Evolutionary conservation across 495 filamentous ascomycete genomes (phyloP).

Genomic region (Penicillium canescens): DNA sequence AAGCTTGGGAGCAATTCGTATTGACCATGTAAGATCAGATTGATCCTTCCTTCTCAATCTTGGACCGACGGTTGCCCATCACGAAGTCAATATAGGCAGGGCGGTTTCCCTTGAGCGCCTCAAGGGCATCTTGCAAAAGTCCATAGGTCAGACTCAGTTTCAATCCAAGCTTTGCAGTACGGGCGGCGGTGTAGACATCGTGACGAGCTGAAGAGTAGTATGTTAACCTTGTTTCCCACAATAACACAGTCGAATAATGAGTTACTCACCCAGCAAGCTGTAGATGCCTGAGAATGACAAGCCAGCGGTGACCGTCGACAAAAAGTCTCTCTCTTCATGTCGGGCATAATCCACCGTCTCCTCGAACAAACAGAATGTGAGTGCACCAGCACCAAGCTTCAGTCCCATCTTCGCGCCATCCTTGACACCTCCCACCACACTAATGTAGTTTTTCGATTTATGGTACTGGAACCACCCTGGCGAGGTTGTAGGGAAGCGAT

Average conservation of each 20-base stretch:
- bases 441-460: constrained; percentile 92
- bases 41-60: constrained; percentile 9
- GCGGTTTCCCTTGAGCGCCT: constrained; percentile 62
- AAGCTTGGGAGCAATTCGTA: not conserved
- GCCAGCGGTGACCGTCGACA: constrained; percentile 77
- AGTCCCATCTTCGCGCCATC: constrained; percentile 76
- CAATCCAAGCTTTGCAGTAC: constrained; percentile 78
- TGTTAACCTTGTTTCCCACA: constrained; percentile 16
- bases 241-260: not conserved
- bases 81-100: constrained; percentile 73
- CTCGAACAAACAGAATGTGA: constrained; percentile 73
- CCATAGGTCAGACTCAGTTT: constrained; percentile 79
- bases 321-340: constrained; percentile 63
- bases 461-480: constrained; percentile 96
- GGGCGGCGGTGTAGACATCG: constrained; percentile 76
- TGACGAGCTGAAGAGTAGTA: constrained; percentile 63
- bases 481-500: constrained; percentile 78
- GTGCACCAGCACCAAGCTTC: constrained; percentile 65
- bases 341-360: constrained; percentile 79
- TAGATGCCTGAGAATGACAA: constrained; percentile 81
- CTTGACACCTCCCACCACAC: constrained; percentile 68
- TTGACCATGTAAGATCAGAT: constrained; percentile 16
- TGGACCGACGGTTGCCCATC: constrained; percentile 38
- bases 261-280: constrained; percentile 75
- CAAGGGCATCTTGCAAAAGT: constrained; percentile 71